phyloP scores from a whole-genome alignment of 345 rosid species.

The Brassica rapa region DNA sequence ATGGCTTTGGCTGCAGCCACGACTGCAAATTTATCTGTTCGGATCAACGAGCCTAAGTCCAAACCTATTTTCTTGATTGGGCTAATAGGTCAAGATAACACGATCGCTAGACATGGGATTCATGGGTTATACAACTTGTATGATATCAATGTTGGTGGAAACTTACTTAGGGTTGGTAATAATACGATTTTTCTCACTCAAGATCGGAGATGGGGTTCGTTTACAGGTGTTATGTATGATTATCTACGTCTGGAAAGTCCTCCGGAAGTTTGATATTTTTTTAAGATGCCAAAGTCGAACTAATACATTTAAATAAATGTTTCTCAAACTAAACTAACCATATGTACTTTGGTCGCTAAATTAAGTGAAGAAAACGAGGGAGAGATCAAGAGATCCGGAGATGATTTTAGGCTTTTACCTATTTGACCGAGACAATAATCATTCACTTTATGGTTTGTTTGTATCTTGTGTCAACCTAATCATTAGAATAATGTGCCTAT shows the following conservation, averaged over 20 bases:
- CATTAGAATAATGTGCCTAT: too few relatives aligned
- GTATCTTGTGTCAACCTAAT: neutral
- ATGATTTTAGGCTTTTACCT: neutral
- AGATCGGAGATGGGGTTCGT: conserved; percentile 37
- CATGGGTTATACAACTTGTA: conserved; percentile 52
- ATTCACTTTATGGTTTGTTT: neutral
- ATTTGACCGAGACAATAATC: neutral
- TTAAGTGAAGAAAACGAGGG: neutral
- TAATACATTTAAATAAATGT: neutral
- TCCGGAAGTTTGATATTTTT: neutral
- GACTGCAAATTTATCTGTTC: conserved; percentile 45
- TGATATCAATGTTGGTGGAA: conserved; percentile 45
- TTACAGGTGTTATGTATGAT: conserved; percentile 76
- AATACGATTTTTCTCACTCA: conserved; percentile 69
- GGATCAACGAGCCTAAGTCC: conserved; percentile 21
- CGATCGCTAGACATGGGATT: conserved; percentile 44
- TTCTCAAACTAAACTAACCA: neutral
- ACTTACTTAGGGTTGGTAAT: conserved; percentile 41
- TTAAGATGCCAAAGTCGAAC: neutral
- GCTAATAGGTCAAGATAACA: conserved; percentile 37
- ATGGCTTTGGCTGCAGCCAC: conserved; percentile 76
- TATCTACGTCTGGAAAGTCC: conserved; percentile 82
- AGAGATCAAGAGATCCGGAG: neutral
- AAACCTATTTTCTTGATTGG: conserved; percentile 22
- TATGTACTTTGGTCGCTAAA: neutral